These are phyloP conservation scores for Myxozyma neotropica DNA, from an alignment of 805 yeast genomes.

Conservation along the genomic window DNA sequence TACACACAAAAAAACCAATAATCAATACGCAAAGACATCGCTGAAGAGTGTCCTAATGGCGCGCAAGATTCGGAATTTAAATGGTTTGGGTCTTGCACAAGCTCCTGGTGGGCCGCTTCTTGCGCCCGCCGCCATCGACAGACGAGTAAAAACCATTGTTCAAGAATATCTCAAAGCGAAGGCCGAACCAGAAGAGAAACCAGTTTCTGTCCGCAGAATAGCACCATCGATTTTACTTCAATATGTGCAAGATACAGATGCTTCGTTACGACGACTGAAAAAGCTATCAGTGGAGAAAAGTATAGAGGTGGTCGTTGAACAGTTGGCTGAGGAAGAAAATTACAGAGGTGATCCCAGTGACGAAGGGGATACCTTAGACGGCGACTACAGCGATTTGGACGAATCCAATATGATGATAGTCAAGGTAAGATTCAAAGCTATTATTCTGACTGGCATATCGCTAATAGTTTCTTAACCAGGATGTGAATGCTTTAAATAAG, in stretches of 20 bases:
- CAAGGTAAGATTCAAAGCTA: slow-evolving; percentile 35
- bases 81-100: background rate
- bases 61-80: slow-evolving; percentile 22
- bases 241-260: slow-evolving; percentile 57
- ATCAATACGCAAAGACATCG: no score
- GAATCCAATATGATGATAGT: slow-evolving; percentile 65
- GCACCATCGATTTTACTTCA: slow-evolving; percentile 29
- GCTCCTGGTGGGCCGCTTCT: slow-evolving; percentile 13
- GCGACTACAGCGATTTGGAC: slow-evolving; percentile 47
- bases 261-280: slow-evolving; percentile 69
- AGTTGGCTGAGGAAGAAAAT: slow-evolving; percentile 17
- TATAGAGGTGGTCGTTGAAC: slow-evolving; percentile 52
- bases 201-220: slow-evolving; percentile 9
- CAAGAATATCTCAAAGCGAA: slow-evolving; percentile 34
- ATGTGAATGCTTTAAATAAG: slow-evolving; percentile 72
- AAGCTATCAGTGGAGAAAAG: slow-evolving; percentile 63
- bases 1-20: no score
- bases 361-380: slow-evolving; percentile 37
- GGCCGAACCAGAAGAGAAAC: background rate
- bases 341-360: slow-evolving; percentile 38
- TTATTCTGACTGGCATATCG: background rate
- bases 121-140: slow-evolving; percentile 21
- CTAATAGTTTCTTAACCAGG: slow-evolving; percentile 37
- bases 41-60: no score
- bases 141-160: slow-evolving; percentile 37